Base-by-base conservation (phyloP, 257 asterid species). In the Rauvolfia tetraphylla region DNA sequence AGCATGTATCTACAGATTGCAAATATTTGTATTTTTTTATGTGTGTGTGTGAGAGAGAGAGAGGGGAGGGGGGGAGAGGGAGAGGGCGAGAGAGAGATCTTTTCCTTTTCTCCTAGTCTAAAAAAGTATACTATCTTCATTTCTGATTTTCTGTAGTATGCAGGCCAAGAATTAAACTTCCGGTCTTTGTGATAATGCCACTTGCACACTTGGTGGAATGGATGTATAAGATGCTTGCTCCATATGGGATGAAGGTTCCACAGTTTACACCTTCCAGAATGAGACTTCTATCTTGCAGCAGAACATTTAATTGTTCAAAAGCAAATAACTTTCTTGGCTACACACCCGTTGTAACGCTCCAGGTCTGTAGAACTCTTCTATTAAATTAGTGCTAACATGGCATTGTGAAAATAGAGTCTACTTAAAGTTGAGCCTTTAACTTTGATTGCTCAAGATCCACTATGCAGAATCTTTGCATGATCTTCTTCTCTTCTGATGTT, bases 191-290 rank as follows among this genome's bases (percentile, higher is more conserved):
- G 80, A 79, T 90, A 93, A 90, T 95, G 98, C 99, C 98, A 78
- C 88, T 93, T 79, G 98, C 98, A 73, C 84, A 81, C 80, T 31
- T 93, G 88, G 97, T 91, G 87, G 98, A 93, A 94, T 77, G 81
- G 70, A 79, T 80, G 29, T 95, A 95, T 81, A 93, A 87, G 82
- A 63, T 90, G 41, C 83, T 91, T 68, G 98, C 84, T 33, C 95
- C 96, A 27, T 95, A 87, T 80, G 99, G 99, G 73, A 95, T 95
- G 99, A 90, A 86, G 86, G 99, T 93, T 79, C 98, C 98, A 0
- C 98, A 95, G 89, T 86, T 95, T 80, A 95, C 95, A 74, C 98
- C 99, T 71, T 93, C 99, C 74, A 87, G 99, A 90, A 84, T 95
- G 82, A 89, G 99, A 78, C 94, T 95, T 82, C 83, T 95, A 58